Evolutionary conservation across 2,329 filamentous ascomycete genomes (phyloP).

Genomic region (Emergomyces orientalis): DNA sequence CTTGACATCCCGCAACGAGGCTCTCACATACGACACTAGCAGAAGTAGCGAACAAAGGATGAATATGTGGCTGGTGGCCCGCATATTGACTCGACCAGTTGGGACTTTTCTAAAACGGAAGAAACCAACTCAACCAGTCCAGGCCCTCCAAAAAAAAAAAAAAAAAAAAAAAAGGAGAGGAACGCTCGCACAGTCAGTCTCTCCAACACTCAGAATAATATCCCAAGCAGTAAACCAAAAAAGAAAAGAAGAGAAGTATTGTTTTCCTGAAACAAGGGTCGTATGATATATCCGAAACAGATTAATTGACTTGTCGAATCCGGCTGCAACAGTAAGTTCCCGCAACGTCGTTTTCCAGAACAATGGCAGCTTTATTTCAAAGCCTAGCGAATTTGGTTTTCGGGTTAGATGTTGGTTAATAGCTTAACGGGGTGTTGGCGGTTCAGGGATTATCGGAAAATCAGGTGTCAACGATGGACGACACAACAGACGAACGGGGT

Average conservation of each 20-base stretch:
- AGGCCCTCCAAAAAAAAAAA: not conserved
- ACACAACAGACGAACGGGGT: not conserved
- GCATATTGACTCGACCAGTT: slow-evolving; percentile 23
- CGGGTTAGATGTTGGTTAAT: too few relatives aligned
- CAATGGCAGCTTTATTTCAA: not conserved
- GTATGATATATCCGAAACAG: not conserved
- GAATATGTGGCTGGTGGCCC: slow-evolving; percentile 22
- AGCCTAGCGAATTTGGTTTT: not conserved
- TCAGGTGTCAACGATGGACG: not conserved
- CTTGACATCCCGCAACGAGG: slow-evolving; percentile 23
- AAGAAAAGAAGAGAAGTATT: not conserved
- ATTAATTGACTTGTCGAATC: not conserved
- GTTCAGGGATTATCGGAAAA: not conserved
- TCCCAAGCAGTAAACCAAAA: not conserved
- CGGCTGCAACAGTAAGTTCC: not conserved
- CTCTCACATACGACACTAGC: slow-evolving; percentile 24
- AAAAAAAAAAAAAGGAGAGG: not conserved
- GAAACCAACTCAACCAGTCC: slow-evolving; percentile 2
- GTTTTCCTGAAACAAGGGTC: not conserved
- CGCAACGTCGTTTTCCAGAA: not conserved
- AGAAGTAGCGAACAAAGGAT: slow-evolving; percentile 28
- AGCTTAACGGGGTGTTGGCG: not conserved
- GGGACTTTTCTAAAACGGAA: slow-evolving; percentile 7
- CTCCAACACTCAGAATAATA: not conserved
- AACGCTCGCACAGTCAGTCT: not conserved